Evolutionary conservation across 1,139 yeast species (phyloP).

Genomic region (Blastobotrys malaysiensis): DNA sequence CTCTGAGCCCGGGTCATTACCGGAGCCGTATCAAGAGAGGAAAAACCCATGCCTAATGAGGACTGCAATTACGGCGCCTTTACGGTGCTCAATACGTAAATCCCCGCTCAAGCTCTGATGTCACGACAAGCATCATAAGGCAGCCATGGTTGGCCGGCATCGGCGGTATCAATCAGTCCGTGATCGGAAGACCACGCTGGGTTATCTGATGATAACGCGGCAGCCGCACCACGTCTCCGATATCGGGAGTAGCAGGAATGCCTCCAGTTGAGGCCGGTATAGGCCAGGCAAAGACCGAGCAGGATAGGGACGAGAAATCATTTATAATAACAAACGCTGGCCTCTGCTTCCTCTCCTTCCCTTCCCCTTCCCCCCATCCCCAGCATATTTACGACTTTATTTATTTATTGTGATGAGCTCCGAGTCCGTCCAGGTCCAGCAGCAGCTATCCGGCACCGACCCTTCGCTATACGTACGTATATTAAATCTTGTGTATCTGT

Average conservation of each 20-base stretch:
- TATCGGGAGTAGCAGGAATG: neutral
- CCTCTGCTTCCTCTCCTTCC: neutral
- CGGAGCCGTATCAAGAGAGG: no score
- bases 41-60: no score
- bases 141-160: neutral
- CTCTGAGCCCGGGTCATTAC: no score
- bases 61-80: no score
- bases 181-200: neutral
- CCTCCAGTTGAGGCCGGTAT: neutral
- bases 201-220: neutral
- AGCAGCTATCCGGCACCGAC: neutral
- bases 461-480: neutral
- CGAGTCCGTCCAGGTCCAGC: neutral
- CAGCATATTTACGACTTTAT: neutral
- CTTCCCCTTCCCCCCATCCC: neutral
- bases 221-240: neutral
- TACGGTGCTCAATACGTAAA: no score
- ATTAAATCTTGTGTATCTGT: neutral
- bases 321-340: neutral
- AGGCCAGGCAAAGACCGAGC: neutral
- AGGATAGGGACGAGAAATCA: neutral
- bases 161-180: neutral
- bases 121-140: neutral
- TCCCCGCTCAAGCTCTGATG: neutral
- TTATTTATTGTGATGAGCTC: neutral